phyloP scores from a whole-genome alignment of 768 basidiomycete species.

The Tulasnella sp. region DNA sequence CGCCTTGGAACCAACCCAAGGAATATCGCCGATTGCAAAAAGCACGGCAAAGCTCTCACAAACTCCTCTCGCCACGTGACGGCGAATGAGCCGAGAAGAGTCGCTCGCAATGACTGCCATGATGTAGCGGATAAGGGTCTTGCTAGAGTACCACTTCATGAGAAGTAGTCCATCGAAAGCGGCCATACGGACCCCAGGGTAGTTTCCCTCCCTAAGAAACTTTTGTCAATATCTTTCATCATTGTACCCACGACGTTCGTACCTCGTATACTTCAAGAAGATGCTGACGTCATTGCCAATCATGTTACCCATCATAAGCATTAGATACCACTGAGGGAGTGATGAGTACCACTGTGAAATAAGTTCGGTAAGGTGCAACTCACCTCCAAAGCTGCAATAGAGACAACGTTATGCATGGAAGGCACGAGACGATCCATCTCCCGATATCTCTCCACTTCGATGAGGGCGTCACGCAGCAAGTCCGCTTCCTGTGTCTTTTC shows the following conservation, averaged over 20 bases:
- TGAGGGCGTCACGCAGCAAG: slow-evolving; percentile 67
- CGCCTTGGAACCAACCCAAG: slow-evolving; percentile 45
- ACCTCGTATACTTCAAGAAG: slow-evolving; percentile 90
- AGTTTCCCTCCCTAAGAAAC: slow-evolving; percentile 78
- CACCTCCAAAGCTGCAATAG: slow-evolving; percentile 86
- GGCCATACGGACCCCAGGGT: slow-evolving; percentile 81
- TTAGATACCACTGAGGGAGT: slow-evolving; percentile 65
- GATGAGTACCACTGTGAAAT: slow-evolving; percentile 31
- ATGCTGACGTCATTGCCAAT: slow-evolving; percentile 70
- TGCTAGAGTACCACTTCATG: slow-evolving; percentile 80
- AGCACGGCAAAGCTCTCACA: slow-evolving; percentile 83
- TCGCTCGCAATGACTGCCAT: slow-evolving; percentile 84
- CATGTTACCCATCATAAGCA: slow-evolving; percentile 70
- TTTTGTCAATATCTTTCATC: background rate
- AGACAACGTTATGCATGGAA: slow-evolving; percentile 89
- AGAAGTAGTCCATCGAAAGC: slow-evolving; percentile 88
- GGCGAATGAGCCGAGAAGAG: slow-evolving; percentile 72
- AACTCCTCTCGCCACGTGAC: slow-evolving; percentile 81
- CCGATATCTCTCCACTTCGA: slow-evolving; percentile 86
- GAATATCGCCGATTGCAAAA: slow-evolving; percentile 88
- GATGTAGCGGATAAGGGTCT: slow-evolving; percentile 76
- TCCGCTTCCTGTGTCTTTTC: slow-evolving; percentile 65
- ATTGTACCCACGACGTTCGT: slow-evolving; percentile 33
- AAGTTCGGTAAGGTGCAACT: slow-evolving; percentile 33
- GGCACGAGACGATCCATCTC: slow-evolving; percentile 95